phyloP scores from a whole-genome alignment of 495 filamentous ascomycete species.

The Podospora sp. region DNA sequence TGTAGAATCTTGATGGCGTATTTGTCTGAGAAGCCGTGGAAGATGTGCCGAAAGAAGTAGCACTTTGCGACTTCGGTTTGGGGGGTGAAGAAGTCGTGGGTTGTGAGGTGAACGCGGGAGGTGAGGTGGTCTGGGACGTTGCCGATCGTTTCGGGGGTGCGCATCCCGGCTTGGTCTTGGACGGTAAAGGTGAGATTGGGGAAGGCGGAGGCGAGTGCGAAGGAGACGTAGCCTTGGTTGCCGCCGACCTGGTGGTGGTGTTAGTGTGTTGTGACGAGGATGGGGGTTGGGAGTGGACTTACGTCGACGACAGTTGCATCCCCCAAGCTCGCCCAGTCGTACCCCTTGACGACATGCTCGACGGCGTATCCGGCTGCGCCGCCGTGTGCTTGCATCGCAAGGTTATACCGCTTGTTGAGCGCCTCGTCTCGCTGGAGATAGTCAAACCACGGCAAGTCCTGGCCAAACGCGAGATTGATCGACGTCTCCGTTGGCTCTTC shows the following conservation, averaged over 20 bases:
- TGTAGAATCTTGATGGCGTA: conserved; percentile 54
- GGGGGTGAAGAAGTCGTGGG: conserved; percentile 55
- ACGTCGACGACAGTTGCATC: conserved; percentile 30
- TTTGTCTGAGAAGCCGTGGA: conserved; percentile 60
- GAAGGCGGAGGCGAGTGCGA: conserved; percentile 29
- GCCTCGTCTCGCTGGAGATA: conserved; percentile 27
- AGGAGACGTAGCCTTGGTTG: conserved; percentile 33
- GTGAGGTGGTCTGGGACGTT: conserved; percentile 27
- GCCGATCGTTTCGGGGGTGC: conserved; percentile 26
- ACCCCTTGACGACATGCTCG: conserved; percentile 27
- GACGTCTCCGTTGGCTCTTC: conserved; percentile 43
- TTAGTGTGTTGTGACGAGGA: too few relatives aligned
- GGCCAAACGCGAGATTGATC: conserved; percentile 41
- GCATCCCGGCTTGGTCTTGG: conserved; percentile 32
- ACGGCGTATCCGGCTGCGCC: conserved; percentile 27
- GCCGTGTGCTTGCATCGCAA: conserved; percentile 33
- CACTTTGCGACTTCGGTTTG: conserved; percentile 50
- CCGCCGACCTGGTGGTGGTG: conserved; percentile 36
- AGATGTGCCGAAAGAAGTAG: conserved; percentile 57
- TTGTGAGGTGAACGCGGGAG: conserved; percentile 29
- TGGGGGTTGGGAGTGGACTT: too few relatives aligned
- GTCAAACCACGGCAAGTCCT: conserved; percentile 41
- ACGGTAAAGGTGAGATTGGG: conserved; percentile 31
- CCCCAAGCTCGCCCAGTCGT: conserved; percentile 30
- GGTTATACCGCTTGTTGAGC: conserved; percentile 28